Evolutionary conservation across 1,284 basidiomycete species (phyloP).

Genomic region (Ceratobasidium sp.): DNA sequence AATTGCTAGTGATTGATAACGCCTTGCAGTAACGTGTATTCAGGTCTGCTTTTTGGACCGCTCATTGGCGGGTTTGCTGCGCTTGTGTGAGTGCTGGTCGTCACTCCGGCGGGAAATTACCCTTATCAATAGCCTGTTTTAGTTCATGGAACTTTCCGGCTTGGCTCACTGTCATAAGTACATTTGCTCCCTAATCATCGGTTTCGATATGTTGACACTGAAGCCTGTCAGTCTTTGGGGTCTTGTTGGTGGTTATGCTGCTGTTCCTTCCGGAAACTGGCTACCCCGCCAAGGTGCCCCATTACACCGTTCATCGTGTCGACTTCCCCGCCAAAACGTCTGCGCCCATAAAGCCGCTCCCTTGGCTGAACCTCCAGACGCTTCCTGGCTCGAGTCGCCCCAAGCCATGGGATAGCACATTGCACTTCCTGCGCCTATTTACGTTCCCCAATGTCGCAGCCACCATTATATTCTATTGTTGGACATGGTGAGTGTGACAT

Average conservation of each 20-base stretch:
- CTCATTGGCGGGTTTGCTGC: constrained; percentile 46
- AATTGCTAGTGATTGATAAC: neutral
- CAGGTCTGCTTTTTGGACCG: constrained; percentile 46
- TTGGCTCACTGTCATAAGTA: constrained; percentile 39
- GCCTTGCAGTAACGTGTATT: neutral
- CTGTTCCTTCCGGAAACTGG: constrained; percentile 45
- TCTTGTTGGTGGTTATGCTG: constrained; percentile 43
- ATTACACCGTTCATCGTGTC: constrained; percentile 7
- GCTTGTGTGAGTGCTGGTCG: constrained; percentile 28
- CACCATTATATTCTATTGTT: constrained; percentile 46
- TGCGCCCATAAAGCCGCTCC: constrained; percentile 13
- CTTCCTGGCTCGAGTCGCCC: constrained; percentile 39
- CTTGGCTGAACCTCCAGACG: constrained; percentile 44
- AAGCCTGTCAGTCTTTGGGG: constrained; percentile 42
- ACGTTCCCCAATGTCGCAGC: constrained; percentile 44
- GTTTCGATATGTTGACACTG: neutral
- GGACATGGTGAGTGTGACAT: constrained; percentile 44
- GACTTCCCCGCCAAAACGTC: neutral
- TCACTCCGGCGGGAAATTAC: neutral
- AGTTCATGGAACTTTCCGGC: constrained; percentile 37
- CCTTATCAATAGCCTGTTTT: neutral
- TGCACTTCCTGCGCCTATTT: constrained; percentile 43
- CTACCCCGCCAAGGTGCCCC: constrained; percentile 24
- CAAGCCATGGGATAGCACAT: constrained; percentile 42
- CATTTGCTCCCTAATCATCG: neutral